Conservation (phyloP, 345 rosid genomes). For the Noccaea bulbosa region DNA sequence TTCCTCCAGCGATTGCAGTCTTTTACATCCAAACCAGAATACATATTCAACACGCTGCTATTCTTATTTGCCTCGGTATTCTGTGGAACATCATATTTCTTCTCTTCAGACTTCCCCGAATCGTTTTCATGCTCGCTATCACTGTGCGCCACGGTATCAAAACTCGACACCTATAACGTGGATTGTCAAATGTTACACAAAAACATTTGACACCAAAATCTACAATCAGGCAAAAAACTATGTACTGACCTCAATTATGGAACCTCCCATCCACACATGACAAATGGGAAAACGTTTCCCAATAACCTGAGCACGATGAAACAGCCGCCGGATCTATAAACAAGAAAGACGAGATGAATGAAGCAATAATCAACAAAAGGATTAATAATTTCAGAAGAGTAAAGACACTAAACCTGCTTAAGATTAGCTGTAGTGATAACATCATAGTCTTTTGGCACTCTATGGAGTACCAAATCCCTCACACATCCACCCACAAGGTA, state of each 20-base stretch:
- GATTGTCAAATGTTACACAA: conserved; percentile 8
- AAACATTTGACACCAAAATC: not conserved
- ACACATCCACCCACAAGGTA: conserved; percentile 98
- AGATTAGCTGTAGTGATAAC: conserved; percentile 89
- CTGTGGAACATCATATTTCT: not conserved
- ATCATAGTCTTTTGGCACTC: conserved; percentile 90
- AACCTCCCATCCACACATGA: conserved; percentile 60
- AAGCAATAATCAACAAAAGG: conserved; percentile 13
- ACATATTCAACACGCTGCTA: conserved; percentile 40
- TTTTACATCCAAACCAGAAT: conserved; percentile 49
- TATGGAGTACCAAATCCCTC: conserved; percentile 78
- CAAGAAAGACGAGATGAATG: conserved; percentile 21
- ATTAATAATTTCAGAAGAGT: not conserved
- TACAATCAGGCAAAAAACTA: conserved; percentile 6
- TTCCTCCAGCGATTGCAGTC: conserved; percentile 78
- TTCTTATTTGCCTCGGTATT: conserved; percentile 48
- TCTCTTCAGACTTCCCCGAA: conserved; percentile 25
- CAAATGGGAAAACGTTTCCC: conserved; percentile 90
- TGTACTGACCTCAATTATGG: conserved; percentile 67
- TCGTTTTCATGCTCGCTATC: conserved; percentile 29
- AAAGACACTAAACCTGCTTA: conserved; percentile 54
- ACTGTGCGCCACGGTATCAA: conserved; percentile 60
- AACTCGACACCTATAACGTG: conserved; percentile 78
- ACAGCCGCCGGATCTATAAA: conserved; percentile 57
- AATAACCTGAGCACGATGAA: conserved; percentile 58